These are phyloP conservation scores for Boletus reticuloceps DNA, from an alignment of 768 basidiomycete species.

Conservation along the genomic window DNA sequence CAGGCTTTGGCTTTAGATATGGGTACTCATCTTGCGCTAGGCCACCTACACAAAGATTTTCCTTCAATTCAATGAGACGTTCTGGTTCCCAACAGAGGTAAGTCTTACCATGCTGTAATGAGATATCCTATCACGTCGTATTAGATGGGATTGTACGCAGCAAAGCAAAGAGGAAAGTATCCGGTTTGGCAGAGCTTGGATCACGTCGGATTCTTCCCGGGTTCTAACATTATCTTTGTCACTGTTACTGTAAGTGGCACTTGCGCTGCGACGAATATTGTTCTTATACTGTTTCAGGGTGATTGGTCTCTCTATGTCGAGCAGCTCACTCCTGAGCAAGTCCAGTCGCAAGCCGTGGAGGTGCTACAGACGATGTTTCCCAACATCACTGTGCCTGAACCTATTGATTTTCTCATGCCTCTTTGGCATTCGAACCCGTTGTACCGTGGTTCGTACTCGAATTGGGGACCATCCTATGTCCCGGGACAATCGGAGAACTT, in stretches of 20 bases:
- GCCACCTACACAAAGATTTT: conserved; percentile 69
- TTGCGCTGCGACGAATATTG: not conserved
- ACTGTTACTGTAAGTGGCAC: conserved; percentile 25
- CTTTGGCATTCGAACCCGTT: conserved; percentile 54
- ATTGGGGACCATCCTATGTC: conserved; percentile 65
- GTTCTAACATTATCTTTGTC: conserved; percentile 45
- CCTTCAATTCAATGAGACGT: conserved; percentile 57
- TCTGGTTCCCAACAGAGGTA: conserved; percentile 54
- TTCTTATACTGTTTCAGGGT: conserved; percentile 39
- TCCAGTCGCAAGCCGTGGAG: conserved; percentile 52
- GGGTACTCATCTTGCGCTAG: conserved; percentile 19
- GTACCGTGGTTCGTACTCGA: conserved; percentile 51
- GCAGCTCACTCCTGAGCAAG: conserved; percentile 42
- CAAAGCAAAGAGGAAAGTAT: conserved; percentile 56
- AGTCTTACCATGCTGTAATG: not conserved
- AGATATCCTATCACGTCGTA: not conserved
- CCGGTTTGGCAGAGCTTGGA: conserved; percentile 70
- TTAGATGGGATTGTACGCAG: conserved; percentile 52
- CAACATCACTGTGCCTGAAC: conserved; percentile 49
- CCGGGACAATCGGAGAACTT: conserved; percentile 54
- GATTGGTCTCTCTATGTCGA: conserved; percentile 62
- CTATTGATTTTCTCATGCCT: conserved; percentile 53
- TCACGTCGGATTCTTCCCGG: conserved; percentile 54
- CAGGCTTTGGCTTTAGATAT: not conserved
- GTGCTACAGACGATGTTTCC: conserved; percentile 64